Evolutionary conservation across 768 basidiomycete species (phyloP), one percentile per base, ranked within the genome.

Genomic region (Boletus pseudo-olivaceus): DNA sequence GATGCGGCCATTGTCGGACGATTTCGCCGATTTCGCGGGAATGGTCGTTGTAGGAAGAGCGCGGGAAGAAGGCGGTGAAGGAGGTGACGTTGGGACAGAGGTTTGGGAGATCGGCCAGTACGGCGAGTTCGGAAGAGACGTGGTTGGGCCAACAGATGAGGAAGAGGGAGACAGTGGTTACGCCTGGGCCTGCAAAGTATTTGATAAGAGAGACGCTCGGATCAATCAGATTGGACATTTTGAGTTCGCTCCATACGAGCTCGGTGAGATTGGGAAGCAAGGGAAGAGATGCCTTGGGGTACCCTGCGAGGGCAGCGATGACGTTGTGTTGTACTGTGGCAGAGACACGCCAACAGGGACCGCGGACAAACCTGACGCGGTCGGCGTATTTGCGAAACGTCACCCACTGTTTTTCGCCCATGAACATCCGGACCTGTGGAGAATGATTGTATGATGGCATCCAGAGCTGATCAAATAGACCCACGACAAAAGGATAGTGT

Each of bases 351-450:
- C 54, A 59, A 42, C 63, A 65, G 8, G 66, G 66, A 7, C 63
- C 66, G 34, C 59, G 53, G 5, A 68, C 17, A 27, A 51, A 64
- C 33, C 45, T 55, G 34, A 69, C 62, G 23, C 69, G 67, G 7
- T 44, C 54, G 0, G 67, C 62, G 15, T 69, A 69, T 20, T 62
- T 61, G 39, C 32, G 49, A 44, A 68, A 70, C 5, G 54, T 62
- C 1, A 15, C 4, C 68, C 68, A 70, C 39, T 68, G 64, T 23
- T 61, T 63, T 41, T 67, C 61, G 20, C 66, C 54, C 59, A 67
- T 54, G 43, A 67, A 65, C 49, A 59, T 49, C 4, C 63, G 60
- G 17, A 67, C 50, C 65, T 67, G 44, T 19, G 33, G 30, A 1
- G 17, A 44, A 23, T 17, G 10, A 30, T 38, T 9, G 47, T 20